A percentile compares a stretch with the other conserved stretches of the same genome.
phyloP scores from a whole-genome alignment of 2,329 filamentous ascomycete species.

The Trichothecium sympodiale region DNA sequence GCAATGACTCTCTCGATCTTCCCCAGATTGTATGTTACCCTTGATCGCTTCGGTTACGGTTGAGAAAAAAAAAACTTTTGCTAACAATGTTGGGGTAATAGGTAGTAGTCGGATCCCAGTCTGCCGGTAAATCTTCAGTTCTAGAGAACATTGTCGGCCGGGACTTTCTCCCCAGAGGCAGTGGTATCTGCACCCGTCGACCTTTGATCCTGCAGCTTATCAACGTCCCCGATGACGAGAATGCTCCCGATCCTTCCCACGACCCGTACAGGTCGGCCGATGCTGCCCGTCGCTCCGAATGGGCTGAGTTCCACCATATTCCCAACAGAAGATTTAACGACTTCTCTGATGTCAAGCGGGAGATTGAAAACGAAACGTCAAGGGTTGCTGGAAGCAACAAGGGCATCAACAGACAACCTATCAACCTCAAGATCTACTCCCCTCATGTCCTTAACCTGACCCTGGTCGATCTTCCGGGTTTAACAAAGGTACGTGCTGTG shows the following conservation, averaged over 20 bases:
- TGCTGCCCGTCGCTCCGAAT: slow-evolving; percentile 55
- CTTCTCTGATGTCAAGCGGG: slow-evolving; percentile 85
- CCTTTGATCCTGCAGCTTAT: slow-evolving; percentile 96
- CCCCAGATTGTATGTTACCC: slow-evolving; percentile 78
- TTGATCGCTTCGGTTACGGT: slow-evolving; percentile 7
- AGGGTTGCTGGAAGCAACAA: slow-evolving; percentile 92
- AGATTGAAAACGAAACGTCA: slow-evolving; percentile 94
- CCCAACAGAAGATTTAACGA: slow-evolving; percentile 82
- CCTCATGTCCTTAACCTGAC: slow-evolving; percentile 94
- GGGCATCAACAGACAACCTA: slow-evolving; percentile 93
- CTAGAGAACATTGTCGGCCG: slow-evolving; percentile 97
- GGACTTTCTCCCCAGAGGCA: slow-evolving; percentile 92
- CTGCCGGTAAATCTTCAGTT: slow-evolving; percentile 95
- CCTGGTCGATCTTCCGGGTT: slow-evolving; percentile 84
- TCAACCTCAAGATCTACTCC: slow-evolving; percentile 98
- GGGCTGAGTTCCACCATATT: slow-evolving; percentile 95
- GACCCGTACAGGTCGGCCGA: slow-evolving; percentile 69
- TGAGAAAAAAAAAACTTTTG: slow-evolving; percentile 9
- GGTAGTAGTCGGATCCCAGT: slow-evolving; percentile 98
- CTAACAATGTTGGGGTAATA: slow-evolving; percentile 23
- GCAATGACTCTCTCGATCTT: slow-evolving; percentile 93
- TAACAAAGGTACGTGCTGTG: slow-evolving; percentile 64
- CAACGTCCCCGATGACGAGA: slow-evolving; percentile 76
- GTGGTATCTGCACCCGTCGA: slow-evolving; percentile 88
- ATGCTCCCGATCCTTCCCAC: slow-evolving; percentile 51